phyloP scores from a whole-genome alignment of 345 rosid species.

The Citropsis articulata region DNA sequence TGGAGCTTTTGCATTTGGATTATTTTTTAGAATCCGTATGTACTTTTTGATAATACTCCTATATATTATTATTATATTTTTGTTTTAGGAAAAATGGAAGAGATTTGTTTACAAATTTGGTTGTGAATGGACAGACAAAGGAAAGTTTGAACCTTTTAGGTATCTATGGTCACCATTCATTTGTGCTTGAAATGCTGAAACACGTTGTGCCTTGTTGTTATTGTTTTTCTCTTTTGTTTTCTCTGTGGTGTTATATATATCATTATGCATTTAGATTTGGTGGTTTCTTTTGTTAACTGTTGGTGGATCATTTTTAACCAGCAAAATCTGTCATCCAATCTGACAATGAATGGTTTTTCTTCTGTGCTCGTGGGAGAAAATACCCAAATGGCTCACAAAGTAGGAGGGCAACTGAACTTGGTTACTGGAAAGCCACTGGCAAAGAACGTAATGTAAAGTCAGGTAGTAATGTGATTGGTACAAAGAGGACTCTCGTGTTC shows the following conservation, averaged over 20 bases:
- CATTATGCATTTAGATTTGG: not conserved
- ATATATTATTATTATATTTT: not conserved
- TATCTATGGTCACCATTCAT: not conserved
- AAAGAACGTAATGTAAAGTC: slow-evolving; percentile 74
- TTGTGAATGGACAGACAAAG: not conserved
- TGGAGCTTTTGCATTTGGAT: too few species aligned
- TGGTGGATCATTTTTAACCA: slow-evolving; percentile 24
- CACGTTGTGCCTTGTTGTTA: not conserved
- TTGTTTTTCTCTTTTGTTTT: not conserved
- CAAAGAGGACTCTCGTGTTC: slow-evolving; percentile 90
- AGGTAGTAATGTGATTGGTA: slow-evolving; percentile 56
- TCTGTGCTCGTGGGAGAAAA: slow-evolving; percentile 80
- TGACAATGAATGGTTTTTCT: slow-evolving; percentile 89
- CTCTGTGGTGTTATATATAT: not conserved
- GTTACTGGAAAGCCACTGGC: slow-evolving; percentile 97
- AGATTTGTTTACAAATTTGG: not conserved
- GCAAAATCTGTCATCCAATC: slow-evolving; percentile 65
- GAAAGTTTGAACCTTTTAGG: not conserved
- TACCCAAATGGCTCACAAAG: slow-evolving; percentile 86
- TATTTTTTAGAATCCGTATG: too few species aligned
- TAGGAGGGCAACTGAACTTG: slow-evolving; percentile 68
- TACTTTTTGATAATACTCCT: too few species aligned
- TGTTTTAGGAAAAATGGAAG: not conserved
- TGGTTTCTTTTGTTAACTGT: slow-evolving; percentile 1
- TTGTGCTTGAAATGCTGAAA: not conserved